Evolutionary conservation across 768 basidiomycete genomes (phyloP).

Genomic region (Amanita jacksonii): DNA sequence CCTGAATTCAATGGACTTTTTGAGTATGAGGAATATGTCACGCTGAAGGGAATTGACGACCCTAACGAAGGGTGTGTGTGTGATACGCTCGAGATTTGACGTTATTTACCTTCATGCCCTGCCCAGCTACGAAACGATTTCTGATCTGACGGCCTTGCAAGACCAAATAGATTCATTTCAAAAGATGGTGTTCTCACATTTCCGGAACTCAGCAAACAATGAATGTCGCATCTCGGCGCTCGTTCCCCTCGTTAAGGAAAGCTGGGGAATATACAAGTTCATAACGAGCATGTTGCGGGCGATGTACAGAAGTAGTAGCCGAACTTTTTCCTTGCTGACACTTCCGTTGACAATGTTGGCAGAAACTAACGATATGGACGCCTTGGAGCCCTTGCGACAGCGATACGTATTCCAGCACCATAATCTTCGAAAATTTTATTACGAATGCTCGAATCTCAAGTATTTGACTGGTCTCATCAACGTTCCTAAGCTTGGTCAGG

Average conservation of each 20-base stretch:
- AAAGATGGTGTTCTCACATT: slow-evolving; percentile 94
- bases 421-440: slow-evolving; percentile 93
- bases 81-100: slow-evolving; percentile 8
- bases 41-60: slow-evolving; percentile 94
- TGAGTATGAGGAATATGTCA: slow-evolving; percentile 98
- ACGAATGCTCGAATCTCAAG: slow-evolving; percentile 98
- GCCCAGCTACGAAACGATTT: slow-evolving; percentile 90
- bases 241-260: slow-evolving; percentile 97
- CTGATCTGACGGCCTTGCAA: slow-evolving; percentile 94
- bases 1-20: slow-evolving; percentile 98
- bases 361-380: slow-evolving; percentile 89
- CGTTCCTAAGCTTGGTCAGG: slow-evolving; percentile 93
- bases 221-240: slow-evolving; percentile 95
- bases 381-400: slow-evolving; percentile 78
- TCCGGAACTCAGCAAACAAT: slow-evolving; percentile 85
- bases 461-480: slow-evolving; percentile 97
- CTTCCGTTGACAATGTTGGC: neutral
- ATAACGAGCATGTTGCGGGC: slow-evolving; percentile 98
- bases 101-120: slow-evolving; percentile 9
- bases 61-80: slow-evolving; percentile 93
- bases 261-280: slow-evolving; percentile 98
- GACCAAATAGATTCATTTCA: slow-evolving; percentile 99
- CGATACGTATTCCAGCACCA: slow-evolving; percentile 90
- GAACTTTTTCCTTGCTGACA: slow-evolving; percentile 6
- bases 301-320: slow-evolving; percentile 76